Evolutionary conservation across 2,329 filamentous ascomycete genomes (phyloP), one percentile per base, ranked within the genome.

Genomic region (Fusarium xyrophilum): DNA sequence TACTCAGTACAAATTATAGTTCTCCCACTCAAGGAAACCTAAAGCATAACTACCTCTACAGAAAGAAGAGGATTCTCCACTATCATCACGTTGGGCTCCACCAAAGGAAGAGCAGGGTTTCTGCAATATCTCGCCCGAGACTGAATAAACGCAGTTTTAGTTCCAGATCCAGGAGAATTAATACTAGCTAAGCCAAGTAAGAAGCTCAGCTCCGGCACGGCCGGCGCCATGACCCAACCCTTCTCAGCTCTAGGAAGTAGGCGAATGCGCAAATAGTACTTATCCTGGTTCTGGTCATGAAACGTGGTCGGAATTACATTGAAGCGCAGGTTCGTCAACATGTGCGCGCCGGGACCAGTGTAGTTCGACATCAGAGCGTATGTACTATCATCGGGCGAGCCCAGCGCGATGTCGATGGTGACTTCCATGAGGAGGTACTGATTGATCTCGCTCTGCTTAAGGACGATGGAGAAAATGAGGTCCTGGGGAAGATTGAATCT

Each of bases 251-350:
- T 15, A 0, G 51, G 56, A 1, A 60, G 33, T 11, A 60, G 21
- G 2, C 56, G 51, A 23, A 56, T 30, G 0, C 50, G 51, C 1
- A 60, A 7, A 1, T 40, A 56, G 3, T 60, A 56, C 19, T 0
- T 8, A 1, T 60, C 11, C 10, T 35, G 50, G 5, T 55, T 56
- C 23, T 60, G 33, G 7, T 60, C 50, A 4, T 56, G n/a, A 1
- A 38, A 56, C 0, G 48, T 59, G 0, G 48, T 59, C 1, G 56
- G 39, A 2, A 55, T 32, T n/a, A 59, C 56, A 11, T 59, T 55
- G 21, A 59, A 55, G 7, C 56, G 56, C 1, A 59, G 5, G 21
- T 59, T 59, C 7, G 48, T 59, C 39, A 55, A 5, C 56, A 59
- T 59, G 1, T 55, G 56, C 9, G 56, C 50, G 0, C 50, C 56